Conservation (phyloP, 495 filamentous ascomycete species). For the Penicillium bialowiezense region DNA sequence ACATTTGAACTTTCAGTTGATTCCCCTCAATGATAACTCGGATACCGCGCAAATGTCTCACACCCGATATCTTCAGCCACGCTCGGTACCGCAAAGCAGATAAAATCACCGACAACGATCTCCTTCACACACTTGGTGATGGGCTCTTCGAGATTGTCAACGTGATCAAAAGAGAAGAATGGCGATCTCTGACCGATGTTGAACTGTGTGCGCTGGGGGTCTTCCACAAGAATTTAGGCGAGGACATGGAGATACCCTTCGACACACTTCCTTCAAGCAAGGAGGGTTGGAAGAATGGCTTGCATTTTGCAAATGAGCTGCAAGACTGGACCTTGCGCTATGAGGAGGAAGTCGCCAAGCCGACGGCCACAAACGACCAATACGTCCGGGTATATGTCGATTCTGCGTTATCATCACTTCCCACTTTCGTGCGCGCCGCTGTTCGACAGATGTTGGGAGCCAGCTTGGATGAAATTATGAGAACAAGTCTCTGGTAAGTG, state of each 20-base stretch:
- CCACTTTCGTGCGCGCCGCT: slow-evolving; percentile 8
- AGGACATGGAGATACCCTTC: slow-evolving; percentile 42
- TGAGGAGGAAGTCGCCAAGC: slow-evolving; percentile 33
- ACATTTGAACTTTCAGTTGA: no score
- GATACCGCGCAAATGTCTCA: no score
- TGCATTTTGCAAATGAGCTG: slow-evolving; percentile 53
- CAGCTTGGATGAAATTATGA: slow-evolving; percentile 26
- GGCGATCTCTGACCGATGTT: slow-evolving; percentile 38
- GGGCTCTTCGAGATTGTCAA: slow-evolving; percentile 36
- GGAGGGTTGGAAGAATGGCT: slow-evolving; percentile 49
- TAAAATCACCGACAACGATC: slow-evolving; percentile 41
- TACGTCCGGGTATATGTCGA: slow-evolving; percentile 30
- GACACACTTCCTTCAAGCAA: slow-evolving; percentile 14
- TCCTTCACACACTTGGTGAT: slow-evolving; percentile 42
- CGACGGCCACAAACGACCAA: slow-evolving; percentile 25
- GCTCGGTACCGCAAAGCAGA: slow-evolving; percentile 29
- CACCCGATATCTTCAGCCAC: no score
- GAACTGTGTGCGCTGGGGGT: slow-evolving; percentile 42
- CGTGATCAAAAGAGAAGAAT: slow-evolving; percentile 36
- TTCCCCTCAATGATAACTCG: no score
- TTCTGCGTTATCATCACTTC: slow-evolving; percentile 17
- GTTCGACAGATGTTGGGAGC: slow-evolving; percentile 23
- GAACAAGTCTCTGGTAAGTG: slow-evolving; percentile 22
- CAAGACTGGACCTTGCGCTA: slow-evolving; percentile 47
- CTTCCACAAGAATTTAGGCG: slow-evolving; percentile 38